Conservation (phyloP, 345 rosid genomes). For the Brassica nigra region DNA sequence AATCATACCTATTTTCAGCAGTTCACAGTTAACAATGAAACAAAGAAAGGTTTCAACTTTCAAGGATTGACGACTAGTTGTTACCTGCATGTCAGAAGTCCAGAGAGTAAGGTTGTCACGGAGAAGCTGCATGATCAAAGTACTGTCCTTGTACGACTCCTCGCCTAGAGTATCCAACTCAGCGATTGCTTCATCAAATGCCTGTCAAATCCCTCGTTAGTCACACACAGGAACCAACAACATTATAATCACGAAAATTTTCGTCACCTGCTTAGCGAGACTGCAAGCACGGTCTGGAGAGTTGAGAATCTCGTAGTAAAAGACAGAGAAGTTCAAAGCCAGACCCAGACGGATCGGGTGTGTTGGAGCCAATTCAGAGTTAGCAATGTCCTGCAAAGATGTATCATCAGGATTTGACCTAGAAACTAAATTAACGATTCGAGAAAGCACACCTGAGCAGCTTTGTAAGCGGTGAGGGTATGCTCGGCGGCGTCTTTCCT, state of each 20-base stretch:
- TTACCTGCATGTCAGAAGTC: slow-evolving; percentile 99
- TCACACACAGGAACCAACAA: background rate
- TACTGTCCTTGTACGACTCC: slow-evolving; percentile 95
- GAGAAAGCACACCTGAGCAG: slow-evolving; percentile 71
- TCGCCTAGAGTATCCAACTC: slow-evolving; percentile 94
- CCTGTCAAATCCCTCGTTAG: slow-evolving; percentile 41
- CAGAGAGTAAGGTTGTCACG: slow-evolving; percentile 93
- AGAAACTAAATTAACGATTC: background rate
- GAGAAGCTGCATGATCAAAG: slow-evolving; percentile 96
- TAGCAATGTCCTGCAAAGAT: slow-evolving; percentile 77
- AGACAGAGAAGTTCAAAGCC: slow-evolving; percentile 89
- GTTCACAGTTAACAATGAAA: no score
- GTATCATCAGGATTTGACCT: slow-evolving; percentile 7
- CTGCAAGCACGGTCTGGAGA: slow-evolving; percentile 95
- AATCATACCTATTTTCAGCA: no score
- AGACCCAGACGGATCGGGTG: slow-evolving; percentile 86
- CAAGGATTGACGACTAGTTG: no score
- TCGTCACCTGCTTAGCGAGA: slow-evolving; percentile 80
- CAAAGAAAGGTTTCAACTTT: no score
- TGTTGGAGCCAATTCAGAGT: slow-evolving; percentile 77
- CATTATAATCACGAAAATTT: background rate
- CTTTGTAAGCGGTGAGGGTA: slow-evolving; percentile 83
- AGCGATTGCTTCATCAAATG: slow-evolving; percentile 94
- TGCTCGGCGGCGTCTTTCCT: slow-evolving; percentile 89
- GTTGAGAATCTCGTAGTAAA: slow-evolving; percentile 86